Evolutionary conservation across 164 flowering plant species (phyloP), one percentile per base, ranked within the genome.

Genomic region (Pachysandra terminalis): DNA sequence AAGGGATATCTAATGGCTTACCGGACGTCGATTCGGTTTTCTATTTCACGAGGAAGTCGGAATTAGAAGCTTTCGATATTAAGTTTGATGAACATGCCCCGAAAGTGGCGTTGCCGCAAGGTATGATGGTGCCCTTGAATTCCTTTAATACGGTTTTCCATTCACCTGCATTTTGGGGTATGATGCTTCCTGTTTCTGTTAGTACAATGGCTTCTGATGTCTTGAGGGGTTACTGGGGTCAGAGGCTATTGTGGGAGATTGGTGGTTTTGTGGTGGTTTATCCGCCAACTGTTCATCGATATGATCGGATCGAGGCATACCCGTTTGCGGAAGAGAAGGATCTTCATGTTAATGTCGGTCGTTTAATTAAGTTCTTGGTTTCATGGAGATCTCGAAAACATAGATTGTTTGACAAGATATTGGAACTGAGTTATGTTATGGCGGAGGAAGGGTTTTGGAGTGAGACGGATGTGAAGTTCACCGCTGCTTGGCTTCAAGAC

Each of bases 401-500:
- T 74, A 81, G 87, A 53, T 68, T 96, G 71, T 89, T 88, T 71
- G 98, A 93, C 70, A 96, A 86, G 79, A 84, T 96, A 22, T 70
- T 93, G 83, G 87, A 96, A 26, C 73, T 96, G 66, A 93, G 99
- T 66, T 89, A 76, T 79, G 79, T 77, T 1, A 96, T 96, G 98
- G 97, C 97, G 21, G 93, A 90, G 73, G 96, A 93, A 72, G 89
- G 93, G 22, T 96, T 96, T 78, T 96, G 99, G 99, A 83, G 88
- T 37, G 96, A 87, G 70, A 76, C 75, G 66, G 98, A 96, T 81
- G 86, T 96, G 76, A 82, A 79, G 70, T 89, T 96, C 49, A 90
- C 97, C 27, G 98, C 95, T 66, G 99, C 93, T 68, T 96, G 99
- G 99, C 95, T 96, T 73, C 97, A 90, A 74, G 99, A 96, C 76